Conservation (phyloP, 495 filamentous ascomycete species). For the Penicillium diatomitis region DNA sequence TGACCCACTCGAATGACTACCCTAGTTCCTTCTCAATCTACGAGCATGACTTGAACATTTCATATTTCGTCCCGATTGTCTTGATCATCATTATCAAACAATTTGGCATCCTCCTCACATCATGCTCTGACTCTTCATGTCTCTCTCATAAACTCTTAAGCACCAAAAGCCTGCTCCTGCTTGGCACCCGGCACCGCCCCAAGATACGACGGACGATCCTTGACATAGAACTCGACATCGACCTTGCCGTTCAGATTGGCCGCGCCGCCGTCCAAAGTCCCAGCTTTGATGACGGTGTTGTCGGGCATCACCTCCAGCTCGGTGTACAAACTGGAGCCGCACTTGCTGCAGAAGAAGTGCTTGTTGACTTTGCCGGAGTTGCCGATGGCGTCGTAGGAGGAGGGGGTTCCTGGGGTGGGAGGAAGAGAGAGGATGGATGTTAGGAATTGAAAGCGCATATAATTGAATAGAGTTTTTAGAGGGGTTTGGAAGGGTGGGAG, state of each 20-base stretch:
- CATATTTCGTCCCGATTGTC: too few relatives aligned
- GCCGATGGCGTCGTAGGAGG: slow-evolving; percentile 27
- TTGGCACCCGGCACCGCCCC: slow-evolving; percentile 30
- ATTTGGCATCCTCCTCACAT: not conserved
- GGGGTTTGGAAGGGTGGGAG: not conserved
- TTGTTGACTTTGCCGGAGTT: slow-evolving; percentile 39
- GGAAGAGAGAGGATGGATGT: not conserved
- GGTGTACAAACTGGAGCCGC: slow-evolving; percentile 37
- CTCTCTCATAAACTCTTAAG: not conserved
- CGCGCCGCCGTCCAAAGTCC: slow-evolving; percentile 30
- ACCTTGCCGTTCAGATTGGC: slow-evolving; percentile 25
- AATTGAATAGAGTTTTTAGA: not conserved
- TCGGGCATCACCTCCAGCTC: slow-evolving; percentile 40
- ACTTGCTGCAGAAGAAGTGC: slow-evolving; percentile 39
- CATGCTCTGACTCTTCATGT: not conserved
- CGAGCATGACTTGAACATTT: too few relatives aligned
- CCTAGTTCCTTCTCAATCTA: too few relatives aligned
- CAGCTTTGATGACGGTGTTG: slow-evolving; percentile 34
- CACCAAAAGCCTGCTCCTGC: slow-evolving; percentile 26
- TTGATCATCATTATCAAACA: too few relatives aligned
- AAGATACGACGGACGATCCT: slow-evolving; percentile 31
- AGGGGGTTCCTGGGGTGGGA: slow-evolving; percentile 20
- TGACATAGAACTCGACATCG: slow-evolving; percentile 39
- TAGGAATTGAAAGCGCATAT: not conserved
- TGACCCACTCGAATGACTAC: too few relatives aligned